A percentile compares a stretch with the other conserved stretches of the same genome.
phyloP scores from a whole-genome alignment of 768 basidiomycete genomes.

The Pleurotus eryngii region DNA sequence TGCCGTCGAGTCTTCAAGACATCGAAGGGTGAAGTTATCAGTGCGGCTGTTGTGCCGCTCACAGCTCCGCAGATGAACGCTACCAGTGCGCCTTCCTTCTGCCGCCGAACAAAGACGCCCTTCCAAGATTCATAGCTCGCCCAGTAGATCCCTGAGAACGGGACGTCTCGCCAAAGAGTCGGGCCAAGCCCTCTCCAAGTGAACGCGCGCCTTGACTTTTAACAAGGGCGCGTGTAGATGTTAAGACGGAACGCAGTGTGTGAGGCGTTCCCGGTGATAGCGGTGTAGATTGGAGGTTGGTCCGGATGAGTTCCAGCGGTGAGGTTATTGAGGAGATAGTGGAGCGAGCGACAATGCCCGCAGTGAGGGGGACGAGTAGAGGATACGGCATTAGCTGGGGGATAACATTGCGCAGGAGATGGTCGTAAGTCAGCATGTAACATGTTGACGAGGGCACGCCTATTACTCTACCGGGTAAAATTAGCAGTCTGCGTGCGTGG shows the following conservation, averaged over 20 bases:
- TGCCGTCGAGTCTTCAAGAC: slow-evolving; percentile 95
- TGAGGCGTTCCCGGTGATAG: slow-evolving; percentile 65
- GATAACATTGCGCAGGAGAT: slow-evolving; percentile 63
- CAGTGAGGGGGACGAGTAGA: slow-evolving; percentile 64
- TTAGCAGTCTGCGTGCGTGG: no score
- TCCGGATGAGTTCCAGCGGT: slow-evolving; percentile 90
- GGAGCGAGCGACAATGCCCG: slow-evolving; percentile 82
- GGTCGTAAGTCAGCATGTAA: slow-evolving; percentile 96
- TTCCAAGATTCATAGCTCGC: slow-evolving; percentile 89
- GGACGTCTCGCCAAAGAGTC: slow-evolving; percentile 95
- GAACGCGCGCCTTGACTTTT: slow-evolving; percentile 60
- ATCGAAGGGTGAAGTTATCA: slow-evolving; percentile 93
- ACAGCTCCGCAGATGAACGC: slow-evolving; percentile 89
- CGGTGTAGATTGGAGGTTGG: slow-evolving; percentile 89
- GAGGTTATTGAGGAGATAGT: slow-evolving; percentile 75
- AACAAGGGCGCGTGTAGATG: slow-evolving; percentile 58
- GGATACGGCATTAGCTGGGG: slow-evolving; percentile 56
- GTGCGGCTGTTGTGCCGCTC: slow-evolving; percentile 82
- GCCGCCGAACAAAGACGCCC: slow-evolving; percentile 48
- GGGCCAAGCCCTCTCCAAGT: slow-evolving; percentile 92
- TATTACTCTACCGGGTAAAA: slow-evolving; percentile 55
- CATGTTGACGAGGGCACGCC: slow-evolving; percentile 88
- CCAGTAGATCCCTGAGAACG: slow-evolving; percentile 98
- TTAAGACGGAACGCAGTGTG: slow-evolving; percentile 72
- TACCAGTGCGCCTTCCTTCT: slow-evolving; percentile 56